Evolutionary conservation across 306 rosid genomes (phyloP).

Genomic region (Fragaria iinumae): DNA sequence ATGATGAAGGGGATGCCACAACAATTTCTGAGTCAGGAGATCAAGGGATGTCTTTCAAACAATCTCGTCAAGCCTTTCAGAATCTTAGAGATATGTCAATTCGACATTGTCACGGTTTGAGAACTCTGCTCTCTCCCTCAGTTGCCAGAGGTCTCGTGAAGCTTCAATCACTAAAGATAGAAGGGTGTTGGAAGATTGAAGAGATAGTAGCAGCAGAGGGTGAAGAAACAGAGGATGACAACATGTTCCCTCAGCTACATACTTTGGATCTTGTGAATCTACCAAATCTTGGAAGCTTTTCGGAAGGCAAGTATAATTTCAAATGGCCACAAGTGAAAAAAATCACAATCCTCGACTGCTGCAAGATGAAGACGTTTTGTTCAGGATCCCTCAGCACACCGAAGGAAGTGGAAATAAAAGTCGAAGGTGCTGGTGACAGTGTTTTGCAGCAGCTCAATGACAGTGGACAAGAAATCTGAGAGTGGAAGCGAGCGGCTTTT

Average conservation of each 20-base stretch:
- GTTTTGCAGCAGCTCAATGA: neutral
- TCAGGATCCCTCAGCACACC: neutral
- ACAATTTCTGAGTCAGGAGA: neutral
- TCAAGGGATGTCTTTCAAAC: neutral
- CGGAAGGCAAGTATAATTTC: neutral
- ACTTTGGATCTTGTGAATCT: neutral
- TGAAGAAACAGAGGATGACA: neutral
- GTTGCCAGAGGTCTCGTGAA: neutral
- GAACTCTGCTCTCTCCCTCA: neutral
- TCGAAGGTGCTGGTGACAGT: neutral
- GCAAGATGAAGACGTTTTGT: neutral
- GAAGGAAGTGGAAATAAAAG: neutral
- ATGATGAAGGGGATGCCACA: neutral
- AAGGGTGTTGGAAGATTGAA: neutral
- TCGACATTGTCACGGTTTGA: neutral
- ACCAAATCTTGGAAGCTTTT: neutral
- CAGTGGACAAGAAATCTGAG: conserved; percentile 9
- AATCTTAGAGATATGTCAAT: neutral
- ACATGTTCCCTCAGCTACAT: neutral
- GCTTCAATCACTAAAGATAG: neutral
- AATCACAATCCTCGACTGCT: accelerated
- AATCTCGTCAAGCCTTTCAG: neutral
- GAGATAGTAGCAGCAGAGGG: neutral
- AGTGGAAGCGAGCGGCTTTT: conserved; percentile 75
- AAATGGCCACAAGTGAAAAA: neutral